Evolutionary conservation across 2,329 filamentous ascomycete species (phyloP).

Genomic region (Xylaria hypoxylon): DNA sequence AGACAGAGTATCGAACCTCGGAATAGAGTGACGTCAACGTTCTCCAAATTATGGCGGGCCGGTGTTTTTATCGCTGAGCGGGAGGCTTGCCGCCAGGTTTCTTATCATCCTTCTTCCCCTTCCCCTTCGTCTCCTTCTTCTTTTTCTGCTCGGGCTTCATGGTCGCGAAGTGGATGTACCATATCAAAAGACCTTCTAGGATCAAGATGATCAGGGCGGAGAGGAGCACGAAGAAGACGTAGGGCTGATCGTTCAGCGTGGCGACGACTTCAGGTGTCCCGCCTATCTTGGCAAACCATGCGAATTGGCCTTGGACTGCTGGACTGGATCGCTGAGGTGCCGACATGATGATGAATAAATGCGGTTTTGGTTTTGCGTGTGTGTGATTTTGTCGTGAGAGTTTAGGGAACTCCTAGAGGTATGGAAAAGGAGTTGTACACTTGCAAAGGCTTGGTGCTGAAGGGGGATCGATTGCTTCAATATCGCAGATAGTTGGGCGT

Average conservation of each 20-base stretch:
- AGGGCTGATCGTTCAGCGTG: constrained; percentile 70
- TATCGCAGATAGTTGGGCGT: neutral
- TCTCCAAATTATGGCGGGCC: neutral
- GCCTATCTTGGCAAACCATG: constrained; percentile 67
- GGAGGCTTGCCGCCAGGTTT: constrained; percentile 51
- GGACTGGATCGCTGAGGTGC: constrained; percentile 21
- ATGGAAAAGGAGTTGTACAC: neutral
- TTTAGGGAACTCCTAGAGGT: neutral
- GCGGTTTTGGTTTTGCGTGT: neutral
- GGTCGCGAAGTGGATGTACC: constrained; percentile 70
- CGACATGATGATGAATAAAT: constrained; percentile 31
- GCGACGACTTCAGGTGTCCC: constrained; percentile 69
- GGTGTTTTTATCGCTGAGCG: constrained; percentile 42
- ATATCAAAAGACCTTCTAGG: constrained; percentile 61
- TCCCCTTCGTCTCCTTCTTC: constrained; percentile 60
- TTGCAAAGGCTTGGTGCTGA: neutral
- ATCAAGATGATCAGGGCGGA: constrained; percentile 64
- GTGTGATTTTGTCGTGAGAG: neutral
- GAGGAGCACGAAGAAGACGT: constrained; percentile 68
- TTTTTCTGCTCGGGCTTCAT: constrained; percentile 71
- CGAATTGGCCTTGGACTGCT: constrained; percentile 63
- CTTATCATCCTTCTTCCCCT: constrained; percentile 56
- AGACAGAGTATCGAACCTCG: neutral
- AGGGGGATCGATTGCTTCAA: constrained; percentile 12
- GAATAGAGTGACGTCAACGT: neutral